A percentile compares a stretch with the other conserved stretches of the same genome.
These are phyloP conservation scores for Phaffia australis DNA, from an alignment of 768 basidiomycete genomes.

Conservation along the genomic window DNA sequence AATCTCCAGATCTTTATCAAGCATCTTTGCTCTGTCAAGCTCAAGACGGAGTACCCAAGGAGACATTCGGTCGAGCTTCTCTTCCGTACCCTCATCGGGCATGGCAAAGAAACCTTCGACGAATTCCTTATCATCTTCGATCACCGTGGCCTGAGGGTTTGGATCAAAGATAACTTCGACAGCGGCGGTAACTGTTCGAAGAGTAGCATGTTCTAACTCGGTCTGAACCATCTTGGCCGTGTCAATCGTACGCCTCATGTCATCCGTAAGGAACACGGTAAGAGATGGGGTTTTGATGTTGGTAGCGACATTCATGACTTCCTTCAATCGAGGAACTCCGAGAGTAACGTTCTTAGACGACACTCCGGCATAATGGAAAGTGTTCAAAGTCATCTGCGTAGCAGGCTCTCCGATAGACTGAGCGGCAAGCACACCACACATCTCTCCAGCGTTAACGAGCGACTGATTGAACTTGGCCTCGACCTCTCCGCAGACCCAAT, in stretches of 20 bases:
- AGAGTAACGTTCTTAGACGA: conserved; percentile 99
- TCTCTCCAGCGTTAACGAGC: conserved; percentile 85
- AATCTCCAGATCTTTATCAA: conserved; percentile 93
- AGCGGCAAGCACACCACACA: conserved; percentile 95
- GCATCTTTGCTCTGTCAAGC: conserved; percentile 93
- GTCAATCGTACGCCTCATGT: conserved; percentile 51
- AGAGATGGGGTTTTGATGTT: conserved; percentile 98
- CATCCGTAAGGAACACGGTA: conserved; percentile 73
- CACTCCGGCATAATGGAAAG: conserved; percentile 99
- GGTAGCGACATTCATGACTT: conserved; percentile 97
- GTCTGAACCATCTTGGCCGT: conserved; percentile 82
- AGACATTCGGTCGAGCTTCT: conserved; percentile 79
- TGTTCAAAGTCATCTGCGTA: conserved; percentile 98
- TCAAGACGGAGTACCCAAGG: conserved; percentile 96
- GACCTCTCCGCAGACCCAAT: conserved; percentile 94
- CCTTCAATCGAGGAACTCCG: conserved; percentile 96
- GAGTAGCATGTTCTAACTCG: conserved; percentile 82
- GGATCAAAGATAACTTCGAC: conserved; percentile 99
- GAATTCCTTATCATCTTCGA: conserved; percentile 89
- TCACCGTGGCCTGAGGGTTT: conserved; percentile 77
- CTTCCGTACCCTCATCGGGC: conserved; percentile 89
- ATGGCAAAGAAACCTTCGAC: conserved; percentile 99
- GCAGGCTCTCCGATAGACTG: conserved; percentile 99
- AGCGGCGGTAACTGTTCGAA: conserved; percentile 84
- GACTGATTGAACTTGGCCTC: conserved; percentile 94